Percentiles rank a stretch among this genome's conserved stretches.
These are phyloP conservation scores for Massariosphaeria phaeospora DNA, from an alignment of 495 filamentous ascomycete species.

Conservation along the genomic window DNA sequence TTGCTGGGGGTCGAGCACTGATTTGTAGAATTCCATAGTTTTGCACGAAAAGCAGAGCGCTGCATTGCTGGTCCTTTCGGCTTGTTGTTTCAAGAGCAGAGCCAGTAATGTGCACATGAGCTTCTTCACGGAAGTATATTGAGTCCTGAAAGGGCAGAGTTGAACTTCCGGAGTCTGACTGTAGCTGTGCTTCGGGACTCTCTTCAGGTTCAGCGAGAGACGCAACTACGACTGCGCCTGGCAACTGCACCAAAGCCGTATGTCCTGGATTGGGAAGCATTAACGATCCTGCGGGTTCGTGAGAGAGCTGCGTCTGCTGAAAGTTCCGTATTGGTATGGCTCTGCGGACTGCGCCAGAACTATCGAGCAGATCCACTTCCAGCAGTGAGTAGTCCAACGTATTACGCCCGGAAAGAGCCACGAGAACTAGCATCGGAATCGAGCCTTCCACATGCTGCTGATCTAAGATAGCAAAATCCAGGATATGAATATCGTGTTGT, in stretches of 20 bases:
- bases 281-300: conserved; percentile 53
- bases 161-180: conserved; percentile 55
- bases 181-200: conserved; percentile 64
- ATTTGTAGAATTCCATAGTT: conserved; percentile 77
- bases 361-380: conserved; percentile 37
- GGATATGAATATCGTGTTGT: conserved; percentile 37
- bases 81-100: conserved; percentile 42
- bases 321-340: conserved; percentile 63
- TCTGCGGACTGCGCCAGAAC: conserved; percentile 32
- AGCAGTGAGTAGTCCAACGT: conserved; percentile 38
- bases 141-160: conserved; percentile 72
- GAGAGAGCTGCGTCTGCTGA: conserved; percentile 42
- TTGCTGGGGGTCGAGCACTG: conserved; percentile 49
- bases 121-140: conserved; percentile 70
- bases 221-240: conserved; percentile 66
- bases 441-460: conserved; percentile 15
- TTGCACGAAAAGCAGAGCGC: conserved; percentile 67
- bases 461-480: conserved; percentile 46
- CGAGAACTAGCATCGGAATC: conserved; percentile 30
- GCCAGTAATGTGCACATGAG: conserved; percentile 46
- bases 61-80: conserved; percentile 49
- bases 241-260: conserved; percentile 78
- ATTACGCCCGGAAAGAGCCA: conserved; percentile 20
- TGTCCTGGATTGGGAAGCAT: conserved; percentile 69
- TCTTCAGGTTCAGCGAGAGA: conserved; percentile 60